Percentiles rank a stretch among this genome's conserved stretches.
Evolutionary conservation across 441 rosid genomes (phyloP).

Genomic region (Populus tomentosa): DNA sequence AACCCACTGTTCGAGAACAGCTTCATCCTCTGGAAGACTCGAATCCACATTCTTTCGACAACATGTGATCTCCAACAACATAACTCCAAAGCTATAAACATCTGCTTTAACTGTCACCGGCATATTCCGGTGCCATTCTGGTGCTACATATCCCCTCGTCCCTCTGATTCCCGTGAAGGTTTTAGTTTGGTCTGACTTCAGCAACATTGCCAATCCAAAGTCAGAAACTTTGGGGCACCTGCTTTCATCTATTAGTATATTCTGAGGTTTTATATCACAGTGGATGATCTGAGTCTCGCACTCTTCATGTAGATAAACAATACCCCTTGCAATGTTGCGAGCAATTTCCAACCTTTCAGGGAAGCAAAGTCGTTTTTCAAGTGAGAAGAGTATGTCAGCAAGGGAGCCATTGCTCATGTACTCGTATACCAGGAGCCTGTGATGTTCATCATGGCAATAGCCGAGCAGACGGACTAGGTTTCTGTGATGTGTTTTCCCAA

Average conservation of each 20-base stretch:
- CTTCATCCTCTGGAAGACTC: slow-evolving; percentile 9
- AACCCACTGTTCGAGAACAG: slow-evolving; percentile 29
- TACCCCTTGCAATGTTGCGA: slow-evolving; percentile 26
- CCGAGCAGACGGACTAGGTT: too few species aligned
- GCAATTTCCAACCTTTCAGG: slow-evolving; percentile 23
- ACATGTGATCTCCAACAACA: slow-evolving; percentile 30
- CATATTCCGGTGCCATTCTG: slow-evolving; percentile 28
- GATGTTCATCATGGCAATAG: too few species aligned
- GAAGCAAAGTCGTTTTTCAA: slow-evolving; percentile 11
- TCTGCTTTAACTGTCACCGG: slow-evolving; percentile 30
- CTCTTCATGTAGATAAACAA: slow-evolving; percentile 31
- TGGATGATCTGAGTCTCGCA: slow-evolving; percentile 36
- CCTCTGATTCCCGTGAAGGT: slow-evolving; percentile 24
- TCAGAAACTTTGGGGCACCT: too few species aligned
- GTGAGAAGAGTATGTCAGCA: slow-evolving; percentile 15
- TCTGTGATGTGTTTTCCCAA: too few species aligned
- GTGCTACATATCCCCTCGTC: slow-evolving; percentile 30
- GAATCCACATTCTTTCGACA: slow-evolving; percentile 20
- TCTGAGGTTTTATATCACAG: slow-evolving; percentile 3
- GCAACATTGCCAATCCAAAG: too few species aligned
- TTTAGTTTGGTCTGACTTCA: slow-evolving; percentile 29
- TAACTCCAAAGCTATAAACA: slow-evolving; percentile 33
- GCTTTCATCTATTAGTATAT: too few species aligned
- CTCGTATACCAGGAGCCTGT: neutral
- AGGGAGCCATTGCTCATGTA: slow-evolving; percentile 35